Base-by-base conservation (phyloP, 2,329 filamentous ascomycete species). In the Pseudogymnoascus sp. region DNA sequence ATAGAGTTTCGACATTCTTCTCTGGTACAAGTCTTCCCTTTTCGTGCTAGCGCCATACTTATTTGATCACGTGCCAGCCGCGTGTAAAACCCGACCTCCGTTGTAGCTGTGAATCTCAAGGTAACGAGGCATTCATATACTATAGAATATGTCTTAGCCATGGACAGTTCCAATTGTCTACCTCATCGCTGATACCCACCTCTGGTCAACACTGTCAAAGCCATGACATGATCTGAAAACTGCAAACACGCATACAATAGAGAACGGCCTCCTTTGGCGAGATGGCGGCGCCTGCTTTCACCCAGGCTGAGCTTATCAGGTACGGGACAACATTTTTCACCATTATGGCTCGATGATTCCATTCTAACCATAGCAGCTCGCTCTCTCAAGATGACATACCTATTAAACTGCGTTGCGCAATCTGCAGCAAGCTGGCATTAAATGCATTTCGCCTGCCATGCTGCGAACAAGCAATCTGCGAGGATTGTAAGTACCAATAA, bases 391-490 rank as follows among this genome's bases (percentile, higher is more conserved):
- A 93, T 69, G 90, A 94, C 65, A 92, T 97, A 63, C 94, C 94
- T n/a, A 91, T 92, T 71, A 97, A 96, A 80, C 83, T 99, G 66
- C 89, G 92, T 76, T 99, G 94, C 79, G 91, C 91, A 60, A 90
- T 91, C 69, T 99, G 94, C 77, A 94, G 89, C 77, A 92, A 90
- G 74, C 81, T 97, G 63, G 92, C 92, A 31, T 80, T 96, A 66
- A 95, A 97, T 73, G 90, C 93, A 7, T 96, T 91, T 74, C 89
- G 92, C 66, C 80, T 97, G 29, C 90, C 92, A 1, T 99, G 94
- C 76, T 99, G 94, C 75, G 94, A 97, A 72, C 93, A 96, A 72
- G 87, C 89, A 40, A 96, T 97, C 63, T 97, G 94, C 79, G 89
- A 93, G 72, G 82, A 80, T 67, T 99, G 94, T 97, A 79, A 64